Conservation (phyloP, 2,329 filamentous ascomycete species). For the Atkinsonella hypoxylon region DNA sequence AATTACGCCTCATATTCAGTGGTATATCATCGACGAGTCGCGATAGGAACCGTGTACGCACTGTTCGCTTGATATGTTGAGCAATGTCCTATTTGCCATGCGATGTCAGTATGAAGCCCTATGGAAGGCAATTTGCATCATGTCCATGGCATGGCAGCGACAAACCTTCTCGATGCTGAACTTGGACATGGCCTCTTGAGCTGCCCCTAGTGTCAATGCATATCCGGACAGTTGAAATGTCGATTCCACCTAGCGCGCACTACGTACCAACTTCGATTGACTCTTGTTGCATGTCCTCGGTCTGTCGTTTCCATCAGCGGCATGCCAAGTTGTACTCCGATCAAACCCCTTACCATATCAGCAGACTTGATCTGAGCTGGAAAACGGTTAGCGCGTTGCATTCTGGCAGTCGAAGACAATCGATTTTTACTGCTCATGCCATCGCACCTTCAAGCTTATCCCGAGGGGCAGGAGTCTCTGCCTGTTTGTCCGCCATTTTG, state of each 20-base stretch:
- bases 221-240: background rate
- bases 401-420: background rate
- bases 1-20: background rate
- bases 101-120: conserved; percentile 10
- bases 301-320: conserved; percentile 42
- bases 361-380: conserved; percentile 94
- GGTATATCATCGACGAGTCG: background rate
- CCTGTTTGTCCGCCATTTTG: conserved; percentile 28
- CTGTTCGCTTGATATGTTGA: conserved; percentile 89
- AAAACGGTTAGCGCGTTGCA: conserved; percentile 8
- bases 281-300: conserved; percentile 93
- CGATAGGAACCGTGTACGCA: conserved; percentile 26
- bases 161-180: conserved; percentile 50
- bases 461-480: conserved; percentile 38
- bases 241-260: background rate
- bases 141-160: background rate
- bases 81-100: conserved; percentile 63
- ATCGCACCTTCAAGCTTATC: conserved; percentile 65
- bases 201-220: conserved; percentile 20
- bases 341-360: conserved; percentile 66
- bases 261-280: conserved; percentile 84
- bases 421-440: background rate
- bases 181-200: conserved; percentile 51
- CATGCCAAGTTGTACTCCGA: background rate
- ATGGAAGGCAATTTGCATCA: background rate